Evolutionary conservation across 371 early-diverging fungal genomes (phyloP).

Genomic region (Paraphysoderma sedebokerense): DNA sequence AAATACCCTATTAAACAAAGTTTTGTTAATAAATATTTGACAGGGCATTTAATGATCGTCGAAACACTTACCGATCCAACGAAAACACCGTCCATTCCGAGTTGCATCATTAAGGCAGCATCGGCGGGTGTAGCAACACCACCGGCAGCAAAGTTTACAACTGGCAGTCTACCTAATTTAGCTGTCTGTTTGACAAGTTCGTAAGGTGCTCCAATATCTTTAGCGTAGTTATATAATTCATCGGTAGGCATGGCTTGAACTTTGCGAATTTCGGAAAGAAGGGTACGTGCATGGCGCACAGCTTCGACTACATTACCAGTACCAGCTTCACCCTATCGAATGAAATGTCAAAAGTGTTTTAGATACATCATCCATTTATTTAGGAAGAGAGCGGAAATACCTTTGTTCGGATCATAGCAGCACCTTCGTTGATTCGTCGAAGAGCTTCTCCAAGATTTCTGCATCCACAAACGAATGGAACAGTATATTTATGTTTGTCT

Average conservation of each 20-base stretch:
- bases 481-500: slow-evolving; percentile 76
- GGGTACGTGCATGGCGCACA: slow-evolving; percentile 81
- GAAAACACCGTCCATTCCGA: slow-evolving; percentile 92
- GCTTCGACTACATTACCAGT: slow-evolving; percentile 93
- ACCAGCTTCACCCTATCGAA: slow-evolving; percentile 74
- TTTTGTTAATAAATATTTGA: not conserved
- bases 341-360: too few species aligned
- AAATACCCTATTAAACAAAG: slow-evolving; percentile 72
- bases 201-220: slow-evolving; percentile 82
- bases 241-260: slow-evolving; percentile 31
- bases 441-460: slow-evolving; percentile 94
- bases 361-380: too few species aligned
- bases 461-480: slow-evolving; percentile 91
- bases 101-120: slow-evolving; percentile 91
- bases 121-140: slow-evolving; percentile 94
- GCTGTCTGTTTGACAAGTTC: slow-evolving; percentile 78
- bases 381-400: not conserved
- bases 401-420: slow-evolving; percentile 94
- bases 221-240: slow-evolving; percentile 70
- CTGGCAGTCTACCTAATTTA: slow-evolving; percentile 77
- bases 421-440: slow-evolving; percentile 90
- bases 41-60: not conserved
- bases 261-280: slow-evolving; percentile 65
- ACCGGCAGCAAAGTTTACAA: slow-evolving; percentile 96
- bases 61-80: slow-evolving; percentile 27